phyloP scores from a whole-genome alignment of 257 asterid species.

The Cynanchum wilfordii region DNA sequence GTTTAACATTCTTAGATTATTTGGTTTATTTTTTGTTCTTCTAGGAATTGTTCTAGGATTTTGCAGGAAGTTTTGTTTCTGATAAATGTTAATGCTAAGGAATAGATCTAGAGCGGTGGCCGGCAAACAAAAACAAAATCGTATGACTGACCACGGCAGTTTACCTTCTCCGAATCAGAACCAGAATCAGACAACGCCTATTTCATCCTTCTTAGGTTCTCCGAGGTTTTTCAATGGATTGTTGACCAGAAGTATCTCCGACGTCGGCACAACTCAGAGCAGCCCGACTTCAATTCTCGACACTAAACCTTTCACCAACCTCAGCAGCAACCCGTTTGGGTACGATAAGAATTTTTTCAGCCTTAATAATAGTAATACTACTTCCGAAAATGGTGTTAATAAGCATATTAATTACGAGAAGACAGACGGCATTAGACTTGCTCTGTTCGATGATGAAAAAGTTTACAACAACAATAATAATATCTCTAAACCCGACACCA shows the following conservation, averaged over 20 bases:
- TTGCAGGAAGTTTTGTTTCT: neutral
- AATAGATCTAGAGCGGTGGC: conserved; percentile 72
- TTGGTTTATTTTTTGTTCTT: neutral
- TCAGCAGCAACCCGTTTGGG: conserved; percentile 43
- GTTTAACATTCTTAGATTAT: neutral
- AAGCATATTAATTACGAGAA: conserved; percentile 23
- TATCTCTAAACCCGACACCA: conserved; percentile 37
- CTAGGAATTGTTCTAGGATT: neutral
- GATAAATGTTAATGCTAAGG: conserved; percentile 41
- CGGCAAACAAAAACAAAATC: conserved; percentile 58
- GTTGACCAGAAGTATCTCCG: conserved; percentile 36
- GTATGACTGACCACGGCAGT: conserved; percentile 49
- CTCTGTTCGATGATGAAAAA: conserved; percentile 36
- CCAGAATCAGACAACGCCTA: conserved; percentile 41
- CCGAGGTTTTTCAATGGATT: conserved; percentile 63
- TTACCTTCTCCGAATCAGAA: conserved; percentile 37
- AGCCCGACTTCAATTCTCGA: conserved; percentile 84
- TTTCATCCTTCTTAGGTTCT: conserved; percentile 57
- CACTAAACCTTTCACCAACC: conserved; percentile 33
- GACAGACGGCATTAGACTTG: conserved; percentile 64
- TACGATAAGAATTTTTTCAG: conserved; percentile 23
- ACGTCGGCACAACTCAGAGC: conserved; percentile 32
- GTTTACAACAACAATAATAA: neutral
- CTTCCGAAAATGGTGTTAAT: conserved; percentile 13
- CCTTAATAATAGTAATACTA: neutral